phyloP scores from a whole-genome alignment of 1,139 yeast genomes.

The Debaryomyces singareniensis region DNA sequence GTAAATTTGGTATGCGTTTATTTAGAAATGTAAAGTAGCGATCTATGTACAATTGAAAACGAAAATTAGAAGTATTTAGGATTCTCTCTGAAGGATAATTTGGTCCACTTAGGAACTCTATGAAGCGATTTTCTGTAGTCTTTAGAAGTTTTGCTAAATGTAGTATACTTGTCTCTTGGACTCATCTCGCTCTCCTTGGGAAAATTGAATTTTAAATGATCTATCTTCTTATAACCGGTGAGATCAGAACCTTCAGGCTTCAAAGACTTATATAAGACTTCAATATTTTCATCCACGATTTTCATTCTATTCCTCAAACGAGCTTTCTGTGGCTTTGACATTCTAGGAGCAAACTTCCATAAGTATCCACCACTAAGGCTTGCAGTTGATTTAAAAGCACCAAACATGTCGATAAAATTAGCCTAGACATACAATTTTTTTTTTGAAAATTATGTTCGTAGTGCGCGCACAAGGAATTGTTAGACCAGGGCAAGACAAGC shows the following conservation, averaged over 20 bases:
- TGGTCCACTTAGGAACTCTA: slow-evolving; percentile 86
- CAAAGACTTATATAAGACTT: slow-evolving; percentile 61
- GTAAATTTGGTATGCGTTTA: no score
- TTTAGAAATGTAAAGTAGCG: no score
- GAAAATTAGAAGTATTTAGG: slow-evolving; percentile 53
- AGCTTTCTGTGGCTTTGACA: slow-evolving; percentile 75
- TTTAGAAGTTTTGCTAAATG: slow-evolving; percentile 67
- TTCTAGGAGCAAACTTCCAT: slow-evolving; percentile 66
- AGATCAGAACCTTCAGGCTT: slow-evolving; percentile 26
- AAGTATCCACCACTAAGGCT: slow-evolving; percentile 73
- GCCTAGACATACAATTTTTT: no score
- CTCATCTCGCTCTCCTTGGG: slow-evolving; percentile 82
- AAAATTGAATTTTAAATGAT: slow-evolving; percentile 46
- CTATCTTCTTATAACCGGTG: slow-evolving; percentile 47
- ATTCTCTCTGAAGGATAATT: slow-evolving; percentile 69
- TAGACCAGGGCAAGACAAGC: no score
- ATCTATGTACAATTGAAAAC: no score
- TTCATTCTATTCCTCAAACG: slow-evolving; percentile 80
- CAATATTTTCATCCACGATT: slow-evolving; percentile 74
- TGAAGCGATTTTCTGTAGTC: slow-evolving; percentile 88
- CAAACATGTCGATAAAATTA: slow-evolving; percentile 49
- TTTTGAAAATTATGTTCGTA: no score
- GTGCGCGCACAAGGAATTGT: no score
- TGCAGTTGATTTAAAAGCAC: slow-evolving; percentile 67
- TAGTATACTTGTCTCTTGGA: slow-evolving; percentile 79